phyloP scores from a whole-genome alignment of 257 asterid genomes.

The Sherardia arvensis region DNA sequence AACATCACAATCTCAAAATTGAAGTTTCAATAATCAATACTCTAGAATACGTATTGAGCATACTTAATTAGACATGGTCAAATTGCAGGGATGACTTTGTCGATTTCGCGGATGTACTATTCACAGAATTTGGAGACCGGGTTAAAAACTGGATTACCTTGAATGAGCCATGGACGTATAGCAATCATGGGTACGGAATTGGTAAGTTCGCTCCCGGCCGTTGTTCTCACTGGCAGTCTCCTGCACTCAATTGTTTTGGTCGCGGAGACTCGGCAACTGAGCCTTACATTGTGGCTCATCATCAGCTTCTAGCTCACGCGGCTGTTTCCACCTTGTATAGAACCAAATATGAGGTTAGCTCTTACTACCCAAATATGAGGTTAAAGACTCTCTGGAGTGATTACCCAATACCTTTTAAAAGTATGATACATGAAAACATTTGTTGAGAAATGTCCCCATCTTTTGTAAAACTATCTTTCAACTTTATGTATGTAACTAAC shows the following conservation, averaged over 20 bases:
- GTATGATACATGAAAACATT: no score
- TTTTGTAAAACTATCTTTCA: no score
- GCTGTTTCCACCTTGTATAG: constrained; percentile 6
- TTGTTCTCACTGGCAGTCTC: constrained; percentile 11
- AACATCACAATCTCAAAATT: no score
- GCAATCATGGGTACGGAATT: constrained; percentile 7
- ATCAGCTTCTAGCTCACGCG: constrained; percentile 17
- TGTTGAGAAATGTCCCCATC: no score
- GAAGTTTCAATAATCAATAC: no score
- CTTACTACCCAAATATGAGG: no score
- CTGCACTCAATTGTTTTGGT: neutral
- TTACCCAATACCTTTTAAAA: no score
- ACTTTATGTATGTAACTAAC: no score
- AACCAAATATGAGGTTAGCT: constrained; percentile 11
- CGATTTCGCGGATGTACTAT: constrained; percentile 10
- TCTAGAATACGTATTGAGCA: no score
- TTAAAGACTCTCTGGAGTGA: no score
- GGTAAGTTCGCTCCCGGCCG: constrained; percentile 14
- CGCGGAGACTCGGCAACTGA: constrained; percentile 11
- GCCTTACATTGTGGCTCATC: constrained; percentile 13
- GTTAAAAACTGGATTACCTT: constrained; percentile 16
- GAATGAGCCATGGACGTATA: constrained; percentile 20
- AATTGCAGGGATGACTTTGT: constrained; percentile 11
- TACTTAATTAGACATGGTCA: neutral
- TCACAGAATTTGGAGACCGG: constrained; percentile 13